A percentile compares a stretch with the other conserved stretches of the same genome.
Conservation (phyloP, 179 eudicot genomes). For the Beta macrorhiza region DNA sequence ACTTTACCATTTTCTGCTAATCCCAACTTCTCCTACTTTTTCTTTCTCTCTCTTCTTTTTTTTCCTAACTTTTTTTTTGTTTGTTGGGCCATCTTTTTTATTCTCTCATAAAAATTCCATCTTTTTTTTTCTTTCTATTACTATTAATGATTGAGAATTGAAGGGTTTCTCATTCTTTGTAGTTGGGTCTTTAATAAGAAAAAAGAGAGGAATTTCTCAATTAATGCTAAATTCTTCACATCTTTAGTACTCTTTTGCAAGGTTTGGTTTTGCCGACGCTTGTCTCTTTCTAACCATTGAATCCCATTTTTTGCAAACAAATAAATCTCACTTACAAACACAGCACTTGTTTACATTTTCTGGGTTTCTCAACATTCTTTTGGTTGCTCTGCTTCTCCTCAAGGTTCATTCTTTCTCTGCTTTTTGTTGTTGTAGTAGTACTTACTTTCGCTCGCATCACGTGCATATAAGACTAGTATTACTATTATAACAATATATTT, state of each 20-base stretch:
- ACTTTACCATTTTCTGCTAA: conserved; percentile 5
- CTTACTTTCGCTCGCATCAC: too few relatives aligned
- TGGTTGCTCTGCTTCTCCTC: background rate
- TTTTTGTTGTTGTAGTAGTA: background rate
- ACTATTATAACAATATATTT: background rate
- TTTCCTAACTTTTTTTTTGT: background rate
- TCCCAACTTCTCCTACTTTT: background rate
- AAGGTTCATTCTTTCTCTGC: conserved; percentile 19
- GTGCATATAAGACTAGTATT: background rate
- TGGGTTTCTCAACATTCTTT: conserved; percentile 5
- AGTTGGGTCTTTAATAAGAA: background rate
- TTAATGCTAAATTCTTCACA: background rate
- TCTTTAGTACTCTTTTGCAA: background rate
- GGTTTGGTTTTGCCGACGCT: conserved; percentile 18
- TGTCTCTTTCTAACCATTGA: background rate
- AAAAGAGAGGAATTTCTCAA: background rate
- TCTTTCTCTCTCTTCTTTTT: background rate
- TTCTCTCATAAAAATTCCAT: background rate
- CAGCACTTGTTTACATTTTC: background rate
- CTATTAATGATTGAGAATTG: conserved; percentile 7
- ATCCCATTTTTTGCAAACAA: too few relatives aligned
- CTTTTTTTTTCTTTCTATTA: background rate
- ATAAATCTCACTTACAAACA: too few relatives aligned
- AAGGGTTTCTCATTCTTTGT: background rate
- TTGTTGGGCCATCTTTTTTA: conserved; percentile 15